Evolutionary conservation across 108 stramenopile species (phyloP), one percentile per base, ranked within the genome.

Genomic region (Stephanodiscus minutulus): DNA sequence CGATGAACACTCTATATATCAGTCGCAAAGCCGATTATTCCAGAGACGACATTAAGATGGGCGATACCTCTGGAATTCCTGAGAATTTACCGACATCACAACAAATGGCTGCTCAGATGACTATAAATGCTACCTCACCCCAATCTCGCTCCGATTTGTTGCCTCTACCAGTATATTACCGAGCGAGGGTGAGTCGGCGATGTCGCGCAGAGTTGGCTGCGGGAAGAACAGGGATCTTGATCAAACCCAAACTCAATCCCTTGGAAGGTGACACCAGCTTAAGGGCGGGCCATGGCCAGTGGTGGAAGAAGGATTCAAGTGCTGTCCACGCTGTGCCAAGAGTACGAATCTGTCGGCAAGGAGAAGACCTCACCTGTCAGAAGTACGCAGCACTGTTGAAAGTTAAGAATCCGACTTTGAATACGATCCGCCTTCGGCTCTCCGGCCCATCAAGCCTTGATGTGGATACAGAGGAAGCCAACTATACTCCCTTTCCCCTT

Each of bases 181-280:
- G 87, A 22, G 73, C 84, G 8, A 78, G 90, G 36, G 85, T 83
- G 57, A 84, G 83, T 31, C 65, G 91, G 37, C 77, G 95, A 70
- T 93, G 92, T 64, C 79, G 87, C 7, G 82, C 82, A 18, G 95
- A 96, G 70, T 67, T 91, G 31, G 86, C 82, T 44, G 84, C 77
- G 35, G 89, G 91, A 12, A 76, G 86, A 61, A 91, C 95, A 6
- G 95, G 95, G 24, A 93, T 96, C 64, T 69, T 96, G 58, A 57
- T 92, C 18, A 96, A 93, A 74, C 92, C 92, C 25, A 93, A 93
- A 74, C 64, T 89, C n/a, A 92, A 93, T 74, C 95, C 95, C 31
- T 61, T 96, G 59, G 95, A 96, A 56, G 95, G 95, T 21, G 95
- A 96, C 80, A 82, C 89, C 20, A 87, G 85, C 73, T 66, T 89